These are phyloP conservation scores for Euclidium syriacum DNA, from an alignment of 345 rosid species.

Conservation along the genomic window DNA sequence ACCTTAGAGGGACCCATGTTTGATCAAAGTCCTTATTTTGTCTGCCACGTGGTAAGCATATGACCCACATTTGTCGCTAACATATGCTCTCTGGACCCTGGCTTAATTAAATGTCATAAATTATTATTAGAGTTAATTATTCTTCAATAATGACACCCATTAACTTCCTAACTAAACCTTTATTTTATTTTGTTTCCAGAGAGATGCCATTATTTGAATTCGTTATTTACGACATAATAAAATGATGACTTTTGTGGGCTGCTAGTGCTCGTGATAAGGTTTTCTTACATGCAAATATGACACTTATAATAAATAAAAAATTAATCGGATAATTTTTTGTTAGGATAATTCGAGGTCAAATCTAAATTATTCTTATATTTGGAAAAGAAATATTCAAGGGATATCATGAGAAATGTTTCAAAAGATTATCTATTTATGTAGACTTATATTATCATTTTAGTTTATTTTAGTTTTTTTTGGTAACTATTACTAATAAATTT, in stretches of 20 bases:
- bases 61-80: conserved; percentile 24
- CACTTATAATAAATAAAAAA: neutral
- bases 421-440: neutral
- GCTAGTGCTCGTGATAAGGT: conserved; percentile 5
- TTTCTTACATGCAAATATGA: neutral
- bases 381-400: neutral
- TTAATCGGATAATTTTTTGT: neutral
- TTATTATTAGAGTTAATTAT: conserved; percentile 16
- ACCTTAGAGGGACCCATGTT: conserved; percentile 17
- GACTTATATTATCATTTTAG: neutral
- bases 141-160: conserved; percentile 24
- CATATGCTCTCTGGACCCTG: conserved; percentile 23
- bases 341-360: too few species aligned
- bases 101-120: conserved; percentile 4
- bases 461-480: neutral
- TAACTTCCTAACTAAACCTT: conserved; percentile 11
- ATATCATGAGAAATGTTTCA: neutral
- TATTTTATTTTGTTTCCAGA: neutral
- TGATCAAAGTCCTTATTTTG: conserved; percentile 19
- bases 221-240: neutral
- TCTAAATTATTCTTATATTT: neutral
- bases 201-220: conserved; percentile 3
- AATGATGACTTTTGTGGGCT: conserved; percentile 5
- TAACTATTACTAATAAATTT: neutral
- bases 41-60: conserved; percentile 27